These are phyloP conservation scores for Terfezia boudieri DNA, from an alignment of 495 filamentous ascomycete genomes.

Conservation along the genomic window DNA sequence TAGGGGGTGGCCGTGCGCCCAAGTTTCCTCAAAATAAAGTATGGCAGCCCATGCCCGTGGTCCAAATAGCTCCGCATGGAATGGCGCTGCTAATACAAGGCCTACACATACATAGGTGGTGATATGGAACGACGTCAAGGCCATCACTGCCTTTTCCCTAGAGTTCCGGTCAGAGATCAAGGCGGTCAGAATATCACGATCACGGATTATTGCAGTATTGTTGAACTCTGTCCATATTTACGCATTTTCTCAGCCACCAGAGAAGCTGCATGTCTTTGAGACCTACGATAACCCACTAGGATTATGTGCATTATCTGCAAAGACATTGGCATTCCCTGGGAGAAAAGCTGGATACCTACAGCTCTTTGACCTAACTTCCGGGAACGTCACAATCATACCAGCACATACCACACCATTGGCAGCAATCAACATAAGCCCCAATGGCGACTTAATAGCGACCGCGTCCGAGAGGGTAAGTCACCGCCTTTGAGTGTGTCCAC, in stretches of 20 bases:
- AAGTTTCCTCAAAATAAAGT: constrained; percentile 80
- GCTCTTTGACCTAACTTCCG: constrained; percentile 55
- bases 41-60: neutral
- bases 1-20: constrained; percentile 69
- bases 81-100: neutral
- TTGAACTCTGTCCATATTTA: constrained; percentile 68
- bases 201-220: constrained; percentile 59
- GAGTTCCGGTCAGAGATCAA: constrained; percentile 56
- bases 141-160: constrained; percentile 48
- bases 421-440: constrained; percentile 56
- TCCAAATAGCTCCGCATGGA: constrained; percentile 5
- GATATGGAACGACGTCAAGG: constrained; percentile 77
- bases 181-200: constrained; percentile 53
- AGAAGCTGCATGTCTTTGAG: constrained; percentile 53
- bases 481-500: no score
- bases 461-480: constrained; percentile 58
- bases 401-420: constrained; percentile 62
- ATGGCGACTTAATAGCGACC: constrained; percentile 68
- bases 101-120: constrained; percentile 15
- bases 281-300: constrained; percentile 74
- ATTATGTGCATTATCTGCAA: constrained; percentile 51
- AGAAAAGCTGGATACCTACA: constrained; percentile 77
- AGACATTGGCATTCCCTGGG: constrained; percentile 60
- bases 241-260: constrained; percentile 50
- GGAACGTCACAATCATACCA: constrained; percentile 82